Evolutionary conservation across 2,329 filamentous ascomycete species (phyloP).

Genomic region (Aaosphaeria pasadenensis): DNA sequence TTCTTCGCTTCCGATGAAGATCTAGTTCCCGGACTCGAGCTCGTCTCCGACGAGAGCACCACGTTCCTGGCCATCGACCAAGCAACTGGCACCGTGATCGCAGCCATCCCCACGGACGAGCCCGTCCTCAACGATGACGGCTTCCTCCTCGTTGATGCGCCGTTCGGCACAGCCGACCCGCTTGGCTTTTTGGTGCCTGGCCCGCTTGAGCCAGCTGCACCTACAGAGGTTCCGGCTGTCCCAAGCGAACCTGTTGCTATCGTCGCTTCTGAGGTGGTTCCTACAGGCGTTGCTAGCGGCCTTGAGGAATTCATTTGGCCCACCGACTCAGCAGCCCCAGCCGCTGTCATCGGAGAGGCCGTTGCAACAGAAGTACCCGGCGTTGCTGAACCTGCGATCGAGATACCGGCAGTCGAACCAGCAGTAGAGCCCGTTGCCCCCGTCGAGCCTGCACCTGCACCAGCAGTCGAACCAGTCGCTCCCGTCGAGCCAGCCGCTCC

Average conservation of each 20-base stretch:
- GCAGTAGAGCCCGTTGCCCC: too few relatives aligned
- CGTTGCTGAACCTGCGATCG: too few relatives aligned
- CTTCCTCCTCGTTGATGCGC: background rate
- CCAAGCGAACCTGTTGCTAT: too few relatives aligned
- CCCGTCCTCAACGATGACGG: background rate
- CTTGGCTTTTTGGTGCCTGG: background rate
- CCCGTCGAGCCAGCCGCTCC: too few relatives aligned
- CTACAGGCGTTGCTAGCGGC: background rate
- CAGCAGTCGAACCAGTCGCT: too few relatives aligned
- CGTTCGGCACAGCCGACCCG: background rate
- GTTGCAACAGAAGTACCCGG: too few relatives aligned
- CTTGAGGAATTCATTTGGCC: background rate
- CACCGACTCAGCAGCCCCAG: background rate
- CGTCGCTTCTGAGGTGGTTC: background rate
- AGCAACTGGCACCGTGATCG: background rate
- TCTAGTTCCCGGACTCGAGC: background rate
- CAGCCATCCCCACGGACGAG: background rate
- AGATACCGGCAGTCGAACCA: too few relatives aligned
- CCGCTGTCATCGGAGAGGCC: background rate
- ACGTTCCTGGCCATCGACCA: conserved; percentile 1
- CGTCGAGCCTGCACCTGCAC: too few relatives aligned
- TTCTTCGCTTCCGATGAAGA: background rate
- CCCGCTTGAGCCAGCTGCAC: background rate
- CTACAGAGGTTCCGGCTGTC: too few relatives aligned
- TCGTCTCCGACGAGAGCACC: conserved; percentile 3